Evolutionary conservation across 2,329 filamentous ascomycete species (phyloP).

Genomic region (Penicillium janthinellum): DNA sequence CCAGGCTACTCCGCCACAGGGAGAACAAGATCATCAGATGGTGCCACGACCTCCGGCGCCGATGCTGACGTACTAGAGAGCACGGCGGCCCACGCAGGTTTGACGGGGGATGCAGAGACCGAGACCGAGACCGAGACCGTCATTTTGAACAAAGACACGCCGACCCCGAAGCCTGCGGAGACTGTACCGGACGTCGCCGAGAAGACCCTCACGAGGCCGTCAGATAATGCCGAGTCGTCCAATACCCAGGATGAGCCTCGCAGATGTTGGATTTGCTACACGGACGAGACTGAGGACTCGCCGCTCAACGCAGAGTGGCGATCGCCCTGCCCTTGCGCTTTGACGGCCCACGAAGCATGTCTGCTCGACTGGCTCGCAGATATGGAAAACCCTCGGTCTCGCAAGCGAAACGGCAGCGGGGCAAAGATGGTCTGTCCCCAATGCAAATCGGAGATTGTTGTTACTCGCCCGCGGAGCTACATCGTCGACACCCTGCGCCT

Average conservation of each 20-base stretch:
- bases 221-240: conserved; percentile 17
- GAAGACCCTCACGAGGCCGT: conserved; percentile 18
- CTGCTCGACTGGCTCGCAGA: conserved; percentile 93
- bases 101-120: conserved; percentile 23
- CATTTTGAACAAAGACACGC: conserved; percentile 30
- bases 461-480: conserved; percentile 73
- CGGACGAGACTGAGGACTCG: conserved; percentile 64
- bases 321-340: conserved; percentile 84
- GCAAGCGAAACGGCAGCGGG: conserved; percentile 50
- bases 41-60: conserved; percentile 19
- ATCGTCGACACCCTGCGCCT: conserved; percentile 68
- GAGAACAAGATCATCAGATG: conserved; percentile 32
- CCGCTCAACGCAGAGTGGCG: conserved; percentile 70
- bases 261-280: conserved; percentile 72
- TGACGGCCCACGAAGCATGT: conserved; percentile 88
- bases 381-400: conserved; percentile 66
- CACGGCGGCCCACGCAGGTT: conserved; percentile 17
- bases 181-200: conserved; percentile 20
- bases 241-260: conserved; percentile 40
- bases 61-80: conserved; percentile 16
- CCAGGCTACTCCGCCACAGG: conserved; percentile 34
- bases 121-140: conserved; percentile 33
- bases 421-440: conserved; percentile 80
- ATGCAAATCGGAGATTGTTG: conserved; percentile 78
- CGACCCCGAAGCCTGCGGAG: conserved; percentile 15